Percentiles rank a stretch among this genome's conserved stretches.
Conservation (phyloP, 2,329 filamentous ascomycete species). For the Capronia epimyces region DNA sequence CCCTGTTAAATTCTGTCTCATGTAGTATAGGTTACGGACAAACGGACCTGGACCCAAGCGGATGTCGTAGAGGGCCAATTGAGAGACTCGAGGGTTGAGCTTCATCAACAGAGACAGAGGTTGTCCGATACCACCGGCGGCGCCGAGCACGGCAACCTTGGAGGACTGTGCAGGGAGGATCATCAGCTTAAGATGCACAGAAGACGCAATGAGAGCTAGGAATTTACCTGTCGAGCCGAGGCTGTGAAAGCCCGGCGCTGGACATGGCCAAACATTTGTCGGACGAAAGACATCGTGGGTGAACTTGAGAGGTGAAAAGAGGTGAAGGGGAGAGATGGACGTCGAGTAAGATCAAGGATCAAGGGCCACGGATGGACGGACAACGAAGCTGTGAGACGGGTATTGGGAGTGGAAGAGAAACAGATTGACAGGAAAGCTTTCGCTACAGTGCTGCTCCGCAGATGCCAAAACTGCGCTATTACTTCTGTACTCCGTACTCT, state of each 20-base stretch:
- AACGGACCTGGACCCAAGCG: slow-evolving; percentile 80
- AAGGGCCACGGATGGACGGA: background rate
- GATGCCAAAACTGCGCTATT: background rate
- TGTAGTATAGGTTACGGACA: slow-evolving; percentile 2
- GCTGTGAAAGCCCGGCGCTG: slow-evolving; percentile 78
- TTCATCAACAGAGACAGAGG: slow-evolving; percentile 96
- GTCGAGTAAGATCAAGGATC: background rate
- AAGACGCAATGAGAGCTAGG: slow-evolving; percentile 6
- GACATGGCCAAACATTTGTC: slow-evolving; percentile 44
- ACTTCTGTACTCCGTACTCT: background rate
- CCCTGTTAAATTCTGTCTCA: slow-evolving; percentile 13
- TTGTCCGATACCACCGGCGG: slow-evolving; percentile 95
- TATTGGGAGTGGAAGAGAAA: slow-evolving; percentile 4
- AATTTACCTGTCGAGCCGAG: slow-evolving; percentile 65
- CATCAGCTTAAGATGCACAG: slow-evolving; percentile 4
- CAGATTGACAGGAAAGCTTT: background rate
- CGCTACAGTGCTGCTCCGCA: background rate
- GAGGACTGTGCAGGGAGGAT: slow-evolving; percentile 61
- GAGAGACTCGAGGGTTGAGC: slow-evolving; percentile 90
- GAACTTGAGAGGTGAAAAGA: background rate
- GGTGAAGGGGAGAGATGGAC: background rate
- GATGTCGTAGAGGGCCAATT: slow-evolving; percentile 98
- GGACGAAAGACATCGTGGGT: slow-evolving; percentile 26
- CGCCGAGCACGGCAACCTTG: slow-evolving; percentile 96
- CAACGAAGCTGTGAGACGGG: slow-evolving; percentile 4